Evolutionary conservation across 2,329 filamentous ascomycete genomes (phyloP).

Genomic region (Pseudogymnoascus sp.): DNA sequence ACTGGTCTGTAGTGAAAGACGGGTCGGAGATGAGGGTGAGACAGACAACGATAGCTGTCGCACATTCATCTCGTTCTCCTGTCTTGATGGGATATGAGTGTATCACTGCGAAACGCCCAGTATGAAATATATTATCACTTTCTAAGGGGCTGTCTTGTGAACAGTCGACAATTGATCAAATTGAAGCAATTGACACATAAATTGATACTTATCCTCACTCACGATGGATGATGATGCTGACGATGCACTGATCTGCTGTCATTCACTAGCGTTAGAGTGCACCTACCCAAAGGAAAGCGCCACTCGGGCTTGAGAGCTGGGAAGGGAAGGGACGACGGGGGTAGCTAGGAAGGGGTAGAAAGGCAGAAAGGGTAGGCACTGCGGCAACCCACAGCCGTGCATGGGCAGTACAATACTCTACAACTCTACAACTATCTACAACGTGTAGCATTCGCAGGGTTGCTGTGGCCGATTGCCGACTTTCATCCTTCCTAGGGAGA

Average conservation of each 20-base stretch:
- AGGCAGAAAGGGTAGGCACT: neutral
- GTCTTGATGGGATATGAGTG: neutral
- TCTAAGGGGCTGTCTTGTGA: neutral
- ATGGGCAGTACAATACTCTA: neutral
- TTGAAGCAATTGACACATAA: neutral
- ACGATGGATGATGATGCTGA: neutral
- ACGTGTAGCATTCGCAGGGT: conserved; percentile 1
- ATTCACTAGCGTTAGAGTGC: neutral
- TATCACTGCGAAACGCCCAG: neutral
- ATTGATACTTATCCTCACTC: neutral
- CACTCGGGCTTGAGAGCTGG: neutral
- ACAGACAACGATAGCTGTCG: neutral
- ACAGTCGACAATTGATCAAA: neutral
- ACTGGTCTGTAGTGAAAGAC: neutral
- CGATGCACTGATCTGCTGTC: conserved; percentile 3
- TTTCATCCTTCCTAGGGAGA: neutral
- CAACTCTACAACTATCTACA: neutral
- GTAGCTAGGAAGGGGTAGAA: neutral
- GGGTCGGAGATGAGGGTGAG: conserved; percentile 4
- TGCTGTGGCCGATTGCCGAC: conserved; percentile 1
- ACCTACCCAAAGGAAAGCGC: neutral
- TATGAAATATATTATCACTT: neutral
- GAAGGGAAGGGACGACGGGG: neutral
- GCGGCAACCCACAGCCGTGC: neutral
- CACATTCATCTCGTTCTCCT: conserved; percentile 1